Base-by-base conservation (phyloP, 2,329 filamentous ascomycete species). In the Bertia moriformis region DNA sequence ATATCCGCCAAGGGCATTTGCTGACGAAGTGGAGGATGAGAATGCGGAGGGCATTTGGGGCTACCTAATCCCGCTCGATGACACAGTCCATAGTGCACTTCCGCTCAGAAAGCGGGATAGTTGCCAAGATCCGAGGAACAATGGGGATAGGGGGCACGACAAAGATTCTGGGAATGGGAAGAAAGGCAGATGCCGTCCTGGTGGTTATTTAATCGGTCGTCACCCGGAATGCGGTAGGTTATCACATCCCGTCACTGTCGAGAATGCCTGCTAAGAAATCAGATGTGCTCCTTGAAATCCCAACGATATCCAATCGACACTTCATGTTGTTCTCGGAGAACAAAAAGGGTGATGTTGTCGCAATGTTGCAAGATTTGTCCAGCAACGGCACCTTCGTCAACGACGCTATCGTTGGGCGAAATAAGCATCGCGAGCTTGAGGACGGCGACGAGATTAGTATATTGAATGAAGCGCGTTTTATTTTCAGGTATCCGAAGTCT, bases 321-420 rank as follows among this genome's bases (percentile, higher is more conserved):
- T 85, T 79, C 45, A 60, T 84, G 5, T 47, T 85, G 2, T 84
- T 83, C 50, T 67, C 62, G 17, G 70, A 76, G 51, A 73, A 73
- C 44, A 72, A 72, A 46, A 68, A 64, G 7, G 58, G 62, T 14
- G 66, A 73, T 56, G 71, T 66, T 46, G 69, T 75, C 32, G 89
- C 86, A 5, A 72, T 96, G 12, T 60, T 98, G 4, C 88, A 98
- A 56, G 91, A 98, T 56, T 63, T 96, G 15, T 98, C 91, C 4
- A 91, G 79, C 53, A 98, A 98, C 54, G 91, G 91, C 38, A 98
- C 93, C 0, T 98, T 88, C 54, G 81, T 98, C 49, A 96, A 96
- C 52, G 87, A 95, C 49, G 81, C 79, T 14, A 71, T 93, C 19
- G 75, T 98, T 18, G 91, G 91, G 18, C 80, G 89, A 39, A 98